Evolutionary conservation across 2,329 filamentous ascomycete genomes (phyloP).

Genomic region (Penicillium sp.): DNA sequence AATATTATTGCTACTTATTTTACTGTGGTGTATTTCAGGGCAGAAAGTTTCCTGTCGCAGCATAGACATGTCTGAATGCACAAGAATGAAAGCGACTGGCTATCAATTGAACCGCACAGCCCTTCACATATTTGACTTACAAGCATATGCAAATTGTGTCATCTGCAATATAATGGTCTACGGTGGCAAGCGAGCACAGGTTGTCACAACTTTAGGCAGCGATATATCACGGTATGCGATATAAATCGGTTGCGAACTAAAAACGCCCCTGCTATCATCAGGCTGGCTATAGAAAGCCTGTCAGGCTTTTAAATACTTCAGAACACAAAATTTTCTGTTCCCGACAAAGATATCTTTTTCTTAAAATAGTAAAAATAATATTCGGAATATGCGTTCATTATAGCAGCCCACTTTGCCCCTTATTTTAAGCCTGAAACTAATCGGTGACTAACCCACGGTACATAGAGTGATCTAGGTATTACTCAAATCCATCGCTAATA

Average conservation of each 20-base stretch:
- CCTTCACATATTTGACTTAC: background rate
- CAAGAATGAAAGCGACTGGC: background rate
- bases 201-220: slow-evolving; percentile 28
- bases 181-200: slow-evolving; percentile 27
- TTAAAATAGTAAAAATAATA: no score
- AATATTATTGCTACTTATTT: background rate
- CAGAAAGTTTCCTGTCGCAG: background rate
- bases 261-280: no score
- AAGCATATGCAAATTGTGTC: background rate
- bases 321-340: no score
- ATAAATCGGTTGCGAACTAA: no score
- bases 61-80: background rate
- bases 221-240: slow-evolving; percentile 29
- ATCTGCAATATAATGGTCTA: slow-evolving; percentile 23
- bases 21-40: background rate
- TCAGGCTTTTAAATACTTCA: no score
- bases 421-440: no score
- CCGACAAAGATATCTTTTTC: no score
- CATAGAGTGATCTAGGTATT: no score
- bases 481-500: background rate
- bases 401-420: no score
- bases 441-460: no score
- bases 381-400: no score
- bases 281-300: no score
- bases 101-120: background rate